Evolutionary conservation across 805 yeast genomes (phyloP).

Genomic region (Starmerella lactis-condensi): DNA sequence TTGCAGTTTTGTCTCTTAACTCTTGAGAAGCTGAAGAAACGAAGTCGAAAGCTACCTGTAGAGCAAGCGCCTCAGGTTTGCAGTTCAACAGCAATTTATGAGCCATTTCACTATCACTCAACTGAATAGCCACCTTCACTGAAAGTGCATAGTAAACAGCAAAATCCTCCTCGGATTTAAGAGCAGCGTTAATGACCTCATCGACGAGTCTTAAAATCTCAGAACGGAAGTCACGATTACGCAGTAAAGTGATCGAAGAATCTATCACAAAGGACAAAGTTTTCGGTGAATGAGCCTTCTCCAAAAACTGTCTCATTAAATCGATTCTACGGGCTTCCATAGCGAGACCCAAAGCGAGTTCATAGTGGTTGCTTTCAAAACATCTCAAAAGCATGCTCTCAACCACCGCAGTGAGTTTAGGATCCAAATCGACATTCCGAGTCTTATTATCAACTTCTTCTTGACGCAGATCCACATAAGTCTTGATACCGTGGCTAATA

Average conservation of each 20-base stretch:
- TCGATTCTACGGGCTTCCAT: slow-evolving; percentile 77
- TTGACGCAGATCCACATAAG: slow-evolving; percentile 52
- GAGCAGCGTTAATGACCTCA: slow-evolving; percentile 30
- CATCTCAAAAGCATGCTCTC: slow-evolving; percentile 78
- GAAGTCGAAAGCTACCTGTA: slow-evolving; percentile 88
- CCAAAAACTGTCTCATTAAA: slow-evolving; percentile 43
- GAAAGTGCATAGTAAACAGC: slow-evolving; percentile 67
- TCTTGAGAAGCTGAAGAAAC: slow-evolving; percentile 86
- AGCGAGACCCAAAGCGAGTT: slow-evolving; percentile 76
- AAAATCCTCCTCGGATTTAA: slow-evolving; percentile 23
- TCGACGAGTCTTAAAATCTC: slow-evolving; percentile 47
- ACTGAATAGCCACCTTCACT: slow-evolving; percentile 71
- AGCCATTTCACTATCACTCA: slow-evolving; percentile 61
- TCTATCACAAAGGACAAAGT: slow-evolving; percentile 47
- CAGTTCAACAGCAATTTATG: slow-evolving; percentile 46
- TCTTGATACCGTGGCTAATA: slow-evolving; percentile 78
- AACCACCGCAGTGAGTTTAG: slow-evolving; percentile 48
- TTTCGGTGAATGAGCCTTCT: slow-evolving; percentile 18
- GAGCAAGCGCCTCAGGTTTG: slow-evolving; percentile 42
- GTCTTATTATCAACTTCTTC: slow-evolving; percentile 19
- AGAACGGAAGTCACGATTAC: slow-evolving; percentile 47
- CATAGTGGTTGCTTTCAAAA: slow-evolving; percentile 47
- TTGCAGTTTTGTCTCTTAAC: slow-evolving; percentile 38
- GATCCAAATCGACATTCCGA: slow-evolving; percentile 27
- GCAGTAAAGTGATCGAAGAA: slow-evolving; percentile 43